These are phyloP conservation scores for Acer yangbiense DNA, from an alignment of 345 rosid species.

Conservation along the genomic window DNA sequence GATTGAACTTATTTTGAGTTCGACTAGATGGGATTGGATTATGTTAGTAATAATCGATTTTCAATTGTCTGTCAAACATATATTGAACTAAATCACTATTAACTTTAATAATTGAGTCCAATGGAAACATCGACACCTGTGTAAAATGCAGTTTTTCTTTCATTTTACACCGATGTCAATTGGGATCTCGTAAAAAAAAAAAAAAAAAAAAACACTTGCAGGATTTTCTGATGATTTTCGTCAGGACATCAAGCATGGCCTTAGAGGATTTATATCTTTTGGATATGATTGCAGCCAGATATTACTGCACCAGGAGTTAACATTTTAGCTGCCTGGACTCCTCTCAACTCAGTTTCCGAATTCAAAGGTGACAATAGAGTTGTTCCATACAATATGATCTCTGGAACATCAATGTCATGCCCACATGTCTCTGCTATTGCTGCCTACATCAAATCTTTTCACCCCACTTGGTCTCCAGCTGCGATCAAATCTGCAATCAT, in stretches of 20 bases:
- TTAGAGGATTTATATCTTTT: background rate
- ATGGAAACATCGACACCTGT: slow-evolving; percentile 14
- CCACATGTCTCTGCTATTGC: slow-evolving; percentile 48
- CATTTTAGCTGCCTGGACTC: slow-evolving; percentile 59
- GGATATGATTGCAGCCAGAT: slow-evolving; percentile 49
- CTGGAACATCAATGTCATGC: slow-evolving; percentile 66
- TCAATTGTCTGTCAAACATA: too few relatives aligned
- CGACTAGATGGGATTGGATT: too few relatives aligned
- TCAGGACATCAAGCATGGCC: background rate
- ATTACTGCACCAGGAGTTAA: slow-evolving; percentile 55
- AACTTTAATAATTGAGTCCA: too few relatives aligned
- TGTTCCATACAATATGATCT: slow-evolving; percentile 36
- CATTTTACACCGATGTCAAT: too few relatives aligned
- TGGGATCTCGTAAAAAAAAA: too few relatives aligned
- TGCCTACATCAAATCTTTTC: slow-evolving; percentile 47
- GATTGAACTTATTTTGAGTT: too few relatives aligned
- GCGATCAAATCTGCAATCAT: slow-evolving; percentile 42
- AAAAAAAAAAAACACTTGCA: too few relatives aligned
- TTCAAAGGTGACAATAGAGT: slow-evolving; percentile 26
- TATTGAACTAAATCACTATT: too few relatives aligned
- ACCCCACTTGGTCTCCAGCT: slow-evolving; percentile 40
- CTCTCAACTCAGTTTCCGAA: background rate
- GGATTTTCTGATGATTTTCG: too few relatives aligned
- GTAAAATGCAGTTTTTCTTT: too few relatives aligned
- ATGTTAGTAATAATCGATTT: too few relatives aligned